A percentile compares a stretch with the other conserved stretches of the same genome.
phyloP scores from a whole-genome alignment of 1,284 basidiomycete genomes.

The Ustilago cynodontis region DNA sequence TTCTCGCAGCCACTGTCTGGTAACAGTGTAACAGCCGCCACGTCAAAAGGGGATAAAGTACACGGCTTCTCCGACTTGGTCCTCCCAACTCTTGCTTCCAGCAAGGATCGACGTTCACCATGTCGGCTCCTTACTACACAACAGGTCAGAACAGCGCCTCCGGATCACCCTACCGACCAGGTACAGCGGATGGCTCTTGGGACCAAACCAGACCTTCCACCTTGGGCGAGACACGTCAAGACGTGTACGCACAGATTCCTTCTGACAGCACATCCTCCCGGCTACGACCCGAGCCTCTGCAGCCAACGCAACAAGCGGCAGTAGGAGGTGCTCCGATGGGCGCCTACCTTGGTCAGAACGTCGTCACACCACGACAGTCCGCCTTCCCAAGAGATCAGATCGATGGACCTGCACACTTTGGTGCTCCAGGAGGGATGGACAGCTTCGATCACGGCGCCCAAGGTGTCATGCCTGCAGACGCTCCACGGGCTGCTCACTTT shows the following conservation, averaged over 20 bases:
- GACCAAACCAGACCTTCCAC: constrained; percentile 23
- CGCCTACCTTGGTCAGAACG: constrained; percentile 25
- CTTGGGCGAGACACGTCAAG: constrained; percentile 28
- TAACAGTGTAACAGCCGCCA: constrained; percentile 18
- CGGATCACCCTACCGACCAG: constrained; percentile 34
- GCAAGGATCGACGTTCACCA: neutral
- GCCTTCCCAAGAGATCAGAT: constrained; percentile 37
- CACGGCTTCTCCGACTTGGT: neutral
- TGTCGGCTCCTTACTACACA: constrained; percentile 41
- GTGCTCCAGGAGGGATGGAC: constrained; percentile 11
- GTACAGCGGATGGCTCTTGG: constrained; percentile 39
- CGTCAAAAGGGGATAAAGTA: constrained; percentile 18
- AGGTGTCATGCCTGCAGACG: constrained; percentile 23
- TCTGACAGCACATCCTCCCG: constrained; percentile 14
- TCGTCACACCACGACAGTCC: constrained; percentile 35
- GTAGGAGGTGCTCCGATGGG: constrained; percentile 14
- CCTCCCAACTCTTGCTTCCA: neutral
- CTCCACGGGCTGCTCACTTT: constrained; percentile 32
- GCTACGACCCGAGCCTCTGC: constrained; percentile 28
- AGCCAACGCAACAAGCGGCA: constrained; percentile 18
- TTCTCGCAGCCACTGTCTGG: constrained; percentile 23
- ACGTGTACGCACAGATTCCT: constrained; percentile 24
- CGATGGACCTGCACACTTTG: constrained; percentile 15
- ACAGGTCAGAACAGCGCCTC: constrained; percentile 25
- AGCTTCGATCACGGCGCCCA: constrained; percentile 20